Evolutionary conservation across 2,329 filamentous ascomycete species (phyloP), one percentile per base, ranked within the genome.

Genomic region (Magnaporthales sp.): DNA sequence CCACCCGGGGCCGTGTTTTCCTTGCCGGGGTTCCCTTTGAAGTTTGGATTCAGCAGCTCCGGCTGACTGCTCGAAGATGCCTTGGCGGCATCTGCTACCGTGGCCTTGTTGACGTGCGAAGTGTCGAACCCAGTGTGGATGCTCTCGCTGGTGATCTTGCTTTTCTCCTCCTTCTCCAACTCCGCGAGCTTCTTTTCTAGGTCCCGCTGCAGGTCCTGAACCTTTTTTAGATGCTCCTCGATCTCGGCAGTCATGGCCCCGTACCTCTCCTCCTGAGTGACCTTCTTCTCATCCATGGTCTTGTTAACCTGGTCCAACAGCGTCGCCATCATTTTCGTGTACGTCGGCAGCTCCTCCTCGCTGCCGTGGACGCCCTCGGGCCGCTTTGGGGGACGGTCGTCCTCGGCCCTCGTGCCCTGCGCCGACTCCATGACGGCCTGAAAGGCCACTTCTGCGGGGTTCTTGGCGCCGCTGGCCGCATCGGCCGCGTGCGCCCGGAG

Each of bases 291-390:
- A 67, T 93, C 91, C 46, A 97, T 83, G 64, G 91, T 88, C 78
- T 86, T 84, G 73, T 97, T 97, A 58, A 98, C 93, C 77, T 96
- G 91, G 73, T 99, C 95, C 24, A 98, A 85, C 72, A 99, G 79
- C n/a, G 89, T 88, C n/a, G 91, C 91, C 90, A 99, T 93, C 95
- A 99, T 99, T 81, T 96, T 92, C 54, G 92, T 95, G 75, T 97
- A 99, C 15, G 89, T 90, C 0, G 91, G 92, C 72, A 91, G 87
- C 73, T 84, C 88, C 75, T 90, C 86, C 71, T 90, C 88, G 66
- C 92, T 84, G 58, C 84, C 83, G 74, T 96, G 90, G 30, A 97
- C 90, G 62, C 91, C 93, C 70, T 89, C 89, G 1, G 93, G 93
- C 27, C 91, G 83, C 64, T 86, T 83, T 9, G 91, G 89, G 3